A percentile compares a stretch with the other conserved stretches of the same genome.
These are phyloP conservation scores for Exophiala viscosa DNA, from an alignment of 2,329 filamentous ascomycete genomes.

Conservation along the genomic window DNA sequence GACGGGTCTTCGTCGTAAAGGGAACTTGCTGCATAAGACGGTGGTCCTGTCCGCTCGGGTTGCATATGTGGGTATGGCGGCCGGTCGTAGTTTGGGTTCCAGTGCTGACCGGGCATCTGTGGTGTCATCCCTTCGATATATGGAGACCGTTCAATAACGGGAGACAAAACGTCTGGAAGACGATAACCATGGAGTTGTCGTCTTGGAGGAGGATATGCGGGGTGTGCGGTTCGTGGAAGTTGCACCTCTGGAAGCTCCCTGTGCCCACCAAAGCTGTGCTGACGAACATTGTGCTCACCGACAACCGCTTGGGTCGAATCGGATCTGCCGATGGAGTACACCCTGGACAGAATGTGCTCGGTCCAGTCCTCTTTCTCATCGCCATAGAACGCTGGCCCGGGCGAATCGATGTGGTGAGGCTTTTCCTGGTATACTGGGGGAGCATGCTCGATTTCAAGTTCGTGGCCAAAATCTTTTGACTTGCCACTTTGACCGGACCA, in stretches of 20 bases:
- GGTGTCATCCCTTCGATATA: constrained; percentile 2
- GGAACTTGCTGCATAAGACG: constrained; percentile 3
- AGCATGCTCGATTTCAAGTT: constrained; percentile 8
- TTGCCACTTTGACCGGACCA: neutral
- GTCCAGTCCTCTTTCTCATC: constrained; percentile 5
- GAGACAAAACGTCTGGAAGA: neutral
- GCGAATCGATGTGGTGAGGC: neutral
- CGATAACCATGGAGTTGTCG: neutral
- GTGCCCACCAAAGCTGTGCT: neutral
- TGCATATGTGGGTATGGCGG: neutral
- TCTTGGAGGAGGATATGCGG: neutral
- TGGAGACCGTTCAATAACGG: neutral
- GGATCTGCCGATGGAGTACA: constrained; percentile 4
- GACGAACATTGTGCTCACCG: neutral
- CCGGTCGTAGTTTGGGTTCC: neutral
- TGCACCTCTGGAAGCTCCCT: neutral
- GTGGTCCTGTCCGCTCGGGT: neutral
- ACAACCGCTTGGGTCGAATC: constrained; percentile 6
- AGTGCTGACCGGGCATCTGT: neutral
- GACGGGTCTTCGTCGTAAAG: constrained; percentile 12
- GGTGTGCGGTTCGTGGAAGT: no score
- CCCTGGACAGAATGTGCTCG: neutral
- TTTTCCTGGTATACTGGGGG: constrained; percentile 4
- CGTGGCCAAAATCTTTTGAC: constrained; percentile 14
- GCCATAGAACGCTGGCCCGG: constrained; percentile 1